Evolutionary conservation across 1,139 yeast genomes (phyloP).

Genomic region (Candida gigantensis): DNA sequence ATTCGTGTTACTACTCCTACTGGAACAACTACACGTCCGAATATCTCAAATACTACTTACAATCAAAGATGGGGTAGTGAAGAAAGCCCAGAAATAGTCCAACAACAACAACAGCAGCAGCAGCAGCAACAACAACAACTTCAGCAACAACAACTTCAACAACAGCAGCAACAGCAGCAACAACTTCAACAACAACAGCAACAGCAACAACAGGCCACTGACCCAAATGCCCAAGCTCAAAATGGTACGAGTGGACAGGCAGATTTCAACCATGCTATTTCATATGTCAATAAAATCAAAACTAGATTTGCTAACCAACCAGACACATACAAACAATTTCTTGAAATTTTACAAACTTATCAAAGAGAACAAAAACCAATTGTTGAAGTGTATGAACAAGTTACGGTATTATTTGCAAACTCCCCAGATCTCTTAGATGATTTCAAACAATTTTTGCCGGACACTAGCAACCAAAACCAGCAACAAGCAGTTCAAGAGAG

Average conservation of each 20-base stretch:
- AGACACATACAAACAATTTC: slow-evolving; percentile 89
- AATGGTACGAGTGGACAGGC: slow-evolving; percentile 71
- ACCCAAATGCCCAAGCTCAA: slow-evolving; percentile 21
- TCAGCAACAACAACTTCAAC: slow-evolving; percentile 17
- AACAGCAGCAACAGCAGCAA: slow-evolving; percentile 21
- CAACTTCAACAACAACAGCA: slow-evolving; percentile 15
- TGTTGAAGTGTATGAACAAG: slow-evolving; percentile 92
- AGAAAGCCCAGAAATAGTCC: slow-evolving; percentile 8
- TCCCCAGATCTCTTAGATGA: slow-evolving; percentile 95
- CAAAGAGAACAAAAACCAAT: slow-evolving; percentile 96
- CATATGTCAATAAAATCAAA: slow-evolving; percentile 93
- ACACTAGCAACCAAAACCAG: slow-evolving; percentile 55
- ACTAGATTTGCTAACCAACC: slow-evolving; percentile 94
- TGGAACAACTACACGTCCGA: slow-evolving; percentile 78
- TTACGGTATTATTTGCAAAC: slow-evolving; percentile 81
- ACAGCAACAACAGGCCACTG: slow-evolving; percentile 16
- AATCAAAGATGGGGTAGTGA: slow-evolving; percentile 29
- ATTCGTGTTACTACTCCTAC: slow-evolving; percentile 94
- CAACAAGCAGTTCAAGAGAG: slow-evolving; percentile 14
- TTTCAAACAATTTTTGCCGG: slow-evolving; percentile 93
- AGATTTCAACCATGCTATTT: slow-evolving; percentile 95
- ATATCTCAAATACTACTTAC: slow-evolving; percentile 30
- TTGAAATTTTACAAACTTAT: slow-evolving; percentile 93
- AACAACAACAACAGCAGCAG: slow-evolving; percentile 21
- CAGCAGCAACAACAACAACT: slow-evolving; percentile 18